Base-by-base conservation (phyloP, 2,329 filamentous ascomycete genomes). In the Chaetomiaceae sp. region DNA sequence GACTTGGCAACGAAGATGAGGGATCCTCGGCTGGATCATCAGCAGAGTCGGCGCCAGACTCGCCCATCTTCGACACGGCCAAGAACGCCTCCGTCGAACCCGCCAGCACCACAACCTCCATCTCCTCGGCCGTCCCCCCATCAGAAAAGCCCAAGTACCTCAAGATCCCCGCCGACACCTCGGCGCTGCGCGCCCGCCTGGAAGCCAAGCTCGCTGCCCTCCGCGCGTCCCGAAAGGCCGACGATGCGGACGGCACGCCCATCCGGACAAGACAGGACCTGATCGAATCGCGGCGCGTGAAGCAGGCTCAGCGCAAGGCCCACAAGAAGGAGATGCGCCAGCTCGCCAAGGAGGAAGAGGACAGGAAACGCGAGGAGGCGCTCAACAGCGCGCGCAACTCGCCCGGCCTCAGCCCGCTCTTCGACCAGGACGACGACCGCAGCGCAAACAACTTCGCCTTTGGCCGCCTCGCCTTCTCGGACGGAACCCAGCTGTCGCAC, bases 231-330 rank as follows among this genome's bases (percentile, higher is more conserved):
- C 85, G 93, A 53, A 96, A 96, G 68, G 91, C 92, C 5, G 89
- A 95, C 60, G 89, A 87, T 5, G 77, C 84, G 1, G 84, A 95
- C 60, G 89, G 89, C 54, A 85, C 86, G 62, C 85, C 87, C 14
- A 88, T 92, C 51, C 83, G 87, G 57, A 95, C 89, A 54, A 82
- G 93, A 55, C 87, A 95, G 70, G 91, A 97, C 65, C 79, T 99
- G 12, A 89, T 99, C 61, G 93, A 97, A 69, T 81, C 88, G 39
- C 82, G 93, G 37, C 82, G 93, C 56, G 83, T 84, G 65, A 96
- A 96, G 72, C 87, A 95, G 66, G 86, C 89, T 53, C 83, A 90
- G 67, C 83, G 89, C 55, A 92, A 91, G 66, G 84, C 83, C 19
- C 86, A 92, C 63, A 97, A 96, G 74, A 93, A 95, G 69, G 87